Base-by-base conservation (phyloP, 2,329 filamentous ascomycete species). In the Xenoacremonium recifei region DNA sequence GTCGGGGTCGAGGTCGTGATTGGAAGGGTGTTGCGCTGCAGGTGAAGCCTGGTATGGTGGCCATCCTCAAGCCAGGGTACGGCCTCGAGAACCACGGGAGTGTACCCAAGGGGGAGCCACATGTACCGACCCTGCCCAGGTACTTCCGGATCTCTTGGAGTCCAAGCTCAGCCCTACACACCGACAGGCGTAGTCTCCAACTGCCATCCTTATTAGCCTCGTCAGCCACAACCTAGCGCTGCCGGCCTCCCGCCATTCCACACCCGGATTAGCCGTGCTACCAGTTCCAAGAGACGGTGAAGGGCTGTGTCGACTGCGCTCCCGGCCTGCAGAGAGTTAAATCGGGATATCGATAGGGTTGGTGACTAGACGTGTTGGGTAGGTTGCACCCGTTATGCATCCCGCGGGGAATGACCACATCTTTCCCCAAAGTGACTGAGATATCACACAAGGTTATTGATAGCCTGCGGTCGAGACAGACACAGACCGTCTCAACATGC, bases 91-190 rank as follows among this genome's bases (percentile, higher is more conserved):
- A 11, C 17, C 17, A 18, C 12, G 31, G 12, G 27, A 27, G 46
- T 54, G 48, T 34, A 30, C 19, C 11, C 17, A 44, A 25, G 37
- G 42, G 17, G 20, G 23, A 15, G 21, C n/a, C n/a, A 10, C 38
- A 47, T 40, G 45, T 47, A 53, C 42, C 44, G 32, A 23, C 12
- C 15, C 17, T 13, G 17, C 39, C 21, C 29, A 25, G 30, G 44
- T 42, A 48, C 47, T 25, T 48, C 31, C 17, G 17, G 17, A 10
- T 10, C 10, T 19, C 7, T 15, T 31, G 29, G 32, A 9, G 49
- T 40, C 53, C 44, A 48, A 55, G 55, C 55, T 58, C 55, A 58
- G 55, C 55, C 55, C 55, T 58, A 58, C 47, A 50, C 44, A 42
- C 45, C 51, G 45, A 45, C 43, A 47, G 20, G 49, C 37, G 42